Conservation (phyloP, 225 moss, liverwort and hornwort species). For the Thuidium tamariscinum region DNA sequence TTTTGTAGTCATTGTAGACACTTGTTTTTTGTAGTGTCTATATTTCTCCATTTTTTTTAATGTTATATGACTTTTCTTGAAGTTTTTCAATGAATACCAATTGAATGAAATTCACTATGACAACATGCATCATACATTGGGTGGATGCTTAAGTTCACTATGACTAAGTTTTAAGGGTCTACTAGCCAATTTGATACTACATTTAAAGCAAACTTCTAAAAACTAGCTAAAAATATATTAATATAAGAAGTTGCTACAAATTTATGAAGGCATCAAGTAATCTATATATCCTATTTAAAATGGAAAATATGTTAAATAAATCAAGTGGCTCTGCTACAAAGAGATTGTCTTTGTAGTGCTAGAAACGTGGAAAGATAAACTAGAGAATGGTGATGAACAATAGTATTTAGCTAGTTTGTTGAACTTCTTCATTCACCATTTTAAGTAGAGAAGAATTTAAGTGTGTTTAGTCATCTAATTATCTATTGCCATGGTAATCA, state of each 20-base stretch:
- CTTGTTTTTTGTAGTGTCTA: too few species aligned
- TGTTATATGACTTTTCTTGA: background rate
- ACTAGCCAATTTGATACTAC: background rate
- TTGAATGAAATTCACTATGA: background rate
- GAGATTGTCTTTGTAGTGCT: fast-evolving
- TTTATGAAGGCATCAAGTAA: background rate
- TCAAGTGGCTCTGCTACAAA: background rate
- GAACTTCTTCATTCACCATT: background rate
- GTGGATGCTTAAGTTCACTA: background rate
- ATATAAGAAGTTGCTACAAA: background rate
- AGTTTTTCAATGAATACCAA: background rate
- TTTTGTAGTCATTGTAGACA: too few species aligned
- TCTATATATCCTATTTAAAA: background rate
- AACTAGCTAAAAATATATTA: background rate
- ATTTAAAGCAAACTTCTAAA: background rate
- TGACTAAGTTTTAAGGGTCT: background rate
- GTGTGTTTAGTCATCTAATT: fast-evolving
- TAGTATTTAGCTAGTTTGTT: fast-evolving
- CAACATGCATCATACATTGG: background rate
- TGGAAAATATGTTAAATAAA: background rate
- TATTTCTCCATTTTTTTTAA: too few species aligned
- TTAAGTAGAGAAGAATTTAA: background rate
- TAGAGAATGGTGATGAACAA: fast-evolving
- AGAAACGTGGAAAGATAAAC: fast-evolving
- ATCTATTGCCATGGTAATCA: fast-evolving